phyloP scores from a whole-genome alignment of 2,329 filamentous ascomycete genomes.

The Aspergillus alliaceus region DNA sequence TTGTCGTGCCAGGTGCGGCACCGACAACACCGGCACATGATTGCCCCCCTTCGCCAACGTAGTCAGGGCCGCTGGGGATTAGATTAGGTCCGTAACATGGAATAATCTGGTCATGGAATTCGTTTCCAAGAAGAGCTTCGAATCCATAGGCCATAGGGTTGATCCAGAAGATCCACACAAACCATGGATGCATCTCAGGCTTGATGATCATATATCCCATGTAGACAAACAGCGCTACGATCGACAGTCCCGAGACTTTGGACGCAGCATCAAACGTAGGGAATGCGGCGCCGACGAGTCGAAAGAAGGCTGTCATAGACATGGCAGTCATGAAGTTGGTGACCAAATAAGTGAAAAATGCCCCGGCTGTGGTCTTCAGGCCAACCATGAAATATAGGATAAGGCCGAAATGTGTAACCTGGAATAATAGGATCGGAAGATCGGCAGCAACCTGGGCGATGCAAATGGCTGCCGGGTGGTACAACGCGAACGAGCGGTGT shows the following conservation, averaged over 20 bases:
- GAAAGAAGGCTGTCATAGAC: conserved; percentile 62
- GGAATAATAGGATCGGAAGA: conserved; percentile 58
- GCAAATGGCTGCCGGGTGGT: conserved; percentile 53
- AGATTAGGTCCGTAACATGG: conserved; percentile 35
- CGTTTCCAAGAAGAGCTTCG: conserved; percentile 38
- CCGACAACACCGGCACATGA: conserved; percentile 55
- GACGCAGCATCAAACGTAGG: conserved; percentile 59
- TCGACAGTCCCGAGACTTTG: conserved; percentile 49
- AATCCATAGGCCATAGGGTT: conserved; percentile 41
- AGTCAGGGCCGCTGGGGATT: conserved; percentile 31
- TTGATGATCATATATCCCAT: conserved; percentile 48
- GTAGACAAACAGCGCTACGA: conserved; percentile 40
- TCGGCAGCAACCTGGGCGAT: conserved; percentile 49
- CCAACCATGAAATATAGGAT: conserved; percentile 66
- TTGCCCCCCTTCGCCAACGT: conserved; percentile 18
- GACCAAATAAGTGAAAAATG: conserved; percentile 65
- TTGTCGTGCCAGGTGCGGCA: conserved; percentile 50
- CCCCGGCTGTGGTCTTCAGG: conserved; percentile 50
- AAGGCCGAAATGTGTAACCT: conserved; percentile 59
- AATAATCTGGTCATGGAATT: conserved; percentile 31
- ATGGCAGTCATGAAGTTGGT: too few species aligned
- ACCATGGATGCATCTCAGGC: conserved; percentile 54
- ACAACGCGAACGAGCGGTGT: conserved; percentile 60
- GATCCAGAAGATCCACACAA: conserved; percentile 48
- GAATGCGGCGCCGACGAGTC: conserved; percentile 57